Base-by-base conservation (phyloP, 176 grass and related monocot genomes). In the Bromus sterilis region DNA sequence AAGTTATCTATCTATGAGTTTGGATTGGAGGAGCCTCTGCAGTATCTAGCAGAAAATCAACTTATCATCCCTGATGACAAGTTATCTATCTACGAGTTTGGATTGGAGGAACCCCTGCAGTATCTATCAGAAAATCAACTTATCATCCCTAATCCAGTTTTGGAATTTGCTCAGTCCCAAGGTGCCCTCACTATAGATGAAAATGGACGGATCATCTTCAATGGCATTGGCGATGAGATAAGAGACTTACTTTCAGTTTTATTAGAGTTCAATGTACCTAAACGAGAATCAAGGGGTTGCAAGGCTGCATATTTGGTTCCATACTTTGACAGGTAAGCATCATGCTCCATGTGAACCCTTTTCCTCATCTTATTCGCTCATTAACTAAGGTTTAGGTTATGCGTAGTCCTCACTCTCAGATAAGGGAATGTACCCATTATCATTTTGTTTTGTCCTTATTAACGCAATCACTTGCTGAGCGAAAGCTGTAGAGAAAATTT, bases 281-380 rank as follows among this genome's bases (percentile, higher is more conserved):
- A 78, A 76, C 83, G 61, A 82, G 84, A 78, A 65, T 7, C 71
- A 76, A 58, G 29, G 56, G 80, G 86, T 81, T 86, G 84, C 71
- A 99, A 91, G 74, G 5, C 84, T 48, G 78, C 96, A 76, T 84
- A 87, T 77, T 71, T 99, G 15, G 90, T 99, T 82, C 93, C 93
- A 80, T 95, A 93, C 66, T 99, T 99, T 24, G 86, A 51, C 23
- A 93, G 96, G 96, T 95, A 88, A 78, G 39, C 83, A 78, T 21
- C 4, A 62, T 57, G 23, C 28, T 46, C 21, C 26, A 21, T 63
- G 69, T 20, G 18, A n/a, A 28, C 64, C 34, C 46, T 33, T 59
- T 46, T 21, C 16, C 18, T 51, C 31, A 26, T 78, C 23, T 66
- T 86, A 5, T 57, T 55, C 9, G 42, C 58, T 80, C 9, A 1